Evolutionary conservation across 805 yeast genomes (phyloP), one percentile per base, ranked within the genome.

Genomic region (Yarrowia hollandica): DNA sequence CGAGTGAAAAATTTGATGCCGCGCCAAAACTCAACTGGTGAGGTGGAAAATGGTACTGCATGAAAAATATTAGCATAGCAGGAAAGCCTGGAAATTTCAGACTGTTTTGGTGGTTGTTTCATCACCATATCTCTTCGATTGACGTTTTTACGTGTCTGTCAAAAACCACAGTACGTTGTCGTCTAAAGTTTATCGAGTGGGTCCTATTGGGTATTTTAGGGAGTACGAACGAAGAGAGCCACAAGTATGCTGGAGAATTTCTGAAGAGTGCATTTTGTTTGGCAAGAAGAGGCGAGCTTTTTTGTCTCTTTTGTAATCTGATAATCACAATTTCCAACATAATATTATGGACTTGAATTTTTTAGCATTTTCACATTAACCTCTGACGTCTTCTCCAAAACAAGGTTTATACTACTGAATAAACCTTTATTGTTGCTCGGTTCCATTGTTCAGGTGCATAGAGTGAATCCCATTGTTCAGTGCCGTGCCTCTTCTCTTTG

Each of bases 401-500:
- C 14, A 16, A 34, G 38, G 38, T 34, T 34, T 15, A 26, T 26
- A 12, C 30, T 10, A 12, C 30, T 12, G 11, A 10, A 19, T 19
- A 19, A 9, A 9, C 41, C 9, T 9, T 14, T 10, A 19, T 35
- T 35, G 25, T 35, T 19, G 7, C 14, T 6, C 15, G 6, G 15
- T 11, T 11, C 25, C 25, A 35, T 35, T 35, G 41, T 35, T 19
- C 10, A 3, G 30, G 12, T 26, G 30, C 30, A 26, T 26, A 12
- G 30, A 26, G n/a, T 12, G 11, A 26, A 26, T 10, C 9, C 30
- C 30, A 26, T 26, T 26, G 30, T 26, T 11, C 14, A 11, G 42
- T 37, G 42, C 42, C 42, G 42, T 37, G 42, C 42, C 42, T 37
- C 15, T 37, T 37, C 21, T 37, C 42, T 14, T 37, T 37, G 42